phyloP scores from a whole-genome alignment of 306 rosid genomes.

The Leucaena leucocephala region DNA sequence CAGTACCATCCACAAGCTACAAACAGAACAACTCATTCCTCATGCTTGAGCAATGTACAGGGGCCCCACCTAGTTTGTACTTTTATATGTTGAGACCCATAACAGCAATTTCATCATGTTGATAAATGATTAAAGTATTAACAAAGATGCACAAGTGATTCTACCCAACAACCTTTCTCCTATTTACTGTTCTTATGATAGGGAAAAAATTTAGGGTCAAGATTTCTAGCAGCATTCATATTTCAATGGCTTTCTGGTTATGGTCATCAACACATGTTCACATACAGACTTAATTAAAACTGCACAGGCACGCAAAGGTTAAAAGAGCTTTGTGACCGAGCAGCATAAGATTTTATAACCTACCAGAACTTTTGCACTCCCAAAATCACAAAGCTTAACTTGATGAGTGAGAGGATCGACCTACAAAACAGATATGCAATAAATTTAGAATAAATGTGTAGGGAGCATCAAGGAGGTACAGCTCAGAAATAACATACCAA shows the following conservation, averaged over 20 bases:
- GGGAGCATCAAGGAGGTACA: slow-evolving; percentile 25
- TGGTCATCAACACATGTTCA: background rate
- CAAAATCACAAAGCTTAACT: slow-evolving; percentile 90
- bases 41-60: background rate
- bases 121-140: slow-evolving; percentile 10
- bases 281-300: slow-evolving; percentile 5
- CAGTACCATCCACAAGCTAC: background rate
- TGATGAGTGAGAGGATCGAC: slow-evolving; percentile 90
- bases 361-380: slow-evolving; percentile 93
- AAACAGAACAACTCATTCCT: background rate
- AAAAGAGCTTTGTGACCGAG: background rate
- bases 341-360: slow-evolving; percentile 22
- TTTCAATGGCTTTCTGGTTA: slow-evolving; percentile 13
- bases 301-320: background rate
- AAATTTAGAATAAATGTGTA: slow-evolving; percentile 16
- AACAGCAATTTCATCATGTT: slow-evolving; percentile 22
- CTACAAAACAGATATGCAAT: slow-evolving; percentile 43
- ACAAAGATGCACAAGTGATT: background rate
- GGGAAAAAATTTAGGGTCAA: background rate
- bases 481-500: slow-evolving; percentile 53
- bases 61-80: background rate
- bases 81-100: background rate
- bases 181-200: slow-evolving; percentile 22
- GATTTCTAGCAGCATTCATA: slow-evolving; percentile 14
- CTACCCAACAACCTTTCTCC: background rate